Evolutionary conservation across 2,329 filamentous ascomycete species (phyloP).

Genomic region (Paecilomyces formosus): DNA sequence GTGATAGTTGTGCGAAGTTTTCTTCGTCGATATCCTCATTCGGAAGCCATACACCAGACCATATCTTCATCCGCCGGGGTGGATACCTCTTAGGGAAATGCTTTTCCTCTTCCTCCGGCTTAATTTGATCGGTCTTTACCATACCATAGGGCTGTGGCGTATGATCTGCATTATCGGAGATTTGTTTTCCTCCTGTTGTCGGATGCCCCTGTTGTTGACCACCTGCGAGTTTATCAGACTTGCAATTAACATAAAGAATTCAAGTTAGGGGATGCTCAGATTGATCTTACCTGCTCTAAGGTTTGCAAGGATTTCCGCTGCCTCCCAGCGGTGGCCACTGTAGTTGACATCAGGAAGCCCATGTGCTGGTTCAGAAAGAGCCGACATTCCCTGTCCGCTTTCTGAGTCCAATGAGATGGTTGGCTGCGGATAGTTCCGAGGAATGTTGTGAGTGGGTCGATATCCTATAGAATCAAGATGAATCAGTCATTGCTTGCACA

Average conservation of each 20-base stretch:
- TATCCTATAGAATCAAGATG: not conserved
- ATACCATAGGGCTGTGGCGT: not conserved
- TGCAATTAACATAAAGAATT: not conserved
- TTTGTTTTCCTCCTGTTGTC: not conserved
- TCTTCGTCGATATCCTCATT: not conserved
- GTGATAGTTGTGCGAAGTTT: not conserved
- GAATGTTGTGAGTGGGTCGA: not conserved
- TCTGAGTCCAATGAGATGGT: not conserved
- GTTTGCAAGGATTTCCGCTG: not conserved
- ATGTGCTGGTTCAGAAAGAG: not conserved
- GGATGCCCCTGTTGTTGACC: not conserved
- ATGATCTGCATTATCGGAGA: not conserved
- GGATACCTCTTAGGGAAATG: not conserved
- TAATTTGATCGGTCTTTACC: not conserved
- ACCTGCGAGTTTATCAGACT: not conserved
- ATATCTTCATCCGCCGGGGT: constrained; percentile 2
- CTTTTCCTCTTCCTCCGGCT: not conserved
- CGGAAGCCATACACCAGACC: not conserved
- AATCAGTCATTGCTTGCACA: not conserved
- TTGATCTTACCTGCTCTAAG: not conserved
- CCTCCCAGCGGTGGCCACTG: not conserved
- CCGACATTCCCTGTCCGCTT: not conserved
- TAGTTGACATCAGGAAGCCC: not conserved
- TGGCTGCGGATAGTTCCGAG: not conserved
- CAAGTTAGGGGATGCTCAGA: not conserved